Base-by-base conservation (phyloP, 2,329 filamentous ascomycete genomes). In the Penicillium capsulatum region DNA sequence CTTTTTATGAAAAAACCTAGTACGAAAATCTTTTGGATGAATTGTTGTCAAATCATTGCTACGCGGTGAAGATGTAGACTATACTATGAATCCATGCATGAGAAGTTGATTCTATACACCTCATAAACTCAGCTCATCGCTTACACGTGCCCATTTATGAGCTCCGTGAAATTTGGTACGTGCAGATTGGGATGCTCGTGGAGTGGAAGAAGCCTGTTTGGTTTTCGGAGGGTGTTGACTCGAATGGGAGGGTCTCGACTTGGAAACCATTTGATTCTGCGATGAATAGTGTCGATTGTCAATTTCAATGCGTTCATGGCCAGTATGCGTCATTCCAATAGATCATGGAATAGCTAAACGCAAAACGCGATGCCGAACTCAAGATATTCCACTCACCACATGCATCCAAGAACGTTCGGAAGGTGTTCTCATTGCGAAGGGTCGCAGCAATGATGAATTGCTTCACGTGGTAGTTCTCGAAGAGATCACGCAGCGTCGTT, bases 341-440 rank as follows among this genome's bases (percentile, higher is more conserved):
- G n/a, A n/a, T n/a, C n/a, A n/a, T n/a, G n/a, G n/a, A n/a, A n/a
- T n/a, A n/a, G n/a, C n/a, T n/a, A n/a, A n/a, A n/a, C n/a, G n/a
- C n/a, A n/a, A n/a, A n/a, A n/a, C n/a, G n/a, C n/a, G n/a, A n/a
- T n/a, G n/a, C n/a, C n/a, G n/a, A n/a, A n/a, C n/a, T n/a, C n/a
- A n/a, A n/a, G 24, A 17, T 7, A 9, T 17, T 10, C 17, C 6
- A 58, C 78, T 57, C 64, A 83, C 80, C 63, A 60, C 79, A 83
- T 40, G 72, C 73, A 40, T 72, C 63, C 49, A 72, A 57, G 54
- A 84, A 83, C 17, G 69, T 65, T 50, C 75, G 68, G 58, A 82
- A 81, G 0, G 80, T 84, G 36, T 79, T 66, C 39, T 73, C 67
- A 43, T 83, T 83, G 39, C 81, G 74, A 38, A 83, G 69, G 0